Evolutionary conservation across 495 filamentous ascomycete genomes (phyloP).

Genomic region (Penicillium dipodomyicola): DNA sequence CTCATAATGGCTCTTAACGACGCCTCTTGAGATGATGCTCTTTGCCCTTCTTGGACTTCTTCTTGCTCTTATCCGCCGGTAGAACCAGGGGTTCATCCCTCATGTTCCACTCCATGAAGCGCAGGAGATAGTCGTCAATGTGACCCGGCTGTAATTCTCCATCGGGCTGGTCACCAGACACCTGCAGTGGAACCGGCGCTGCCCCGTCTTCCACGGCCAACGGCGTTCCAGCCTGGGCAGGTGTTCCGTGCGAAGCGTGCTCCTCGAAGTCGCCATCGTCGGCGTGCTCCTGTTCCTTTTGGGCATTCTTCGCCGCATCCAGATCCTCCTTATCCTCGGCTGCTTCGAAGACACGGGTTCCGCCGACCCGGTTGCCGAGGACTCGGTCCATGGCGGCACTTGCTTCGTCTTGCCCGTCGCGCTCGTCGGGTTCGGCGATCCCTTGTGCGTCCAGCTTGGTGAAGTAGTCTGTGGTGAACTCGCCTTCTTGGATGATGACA

Average conservation of each 20-base stretch:
- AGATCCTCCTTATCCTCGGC: constrained; percentile 94
- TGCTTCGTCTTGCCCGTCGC: constrained; percentile 59
- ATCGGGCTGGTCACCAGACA: constrained; percentile 38
- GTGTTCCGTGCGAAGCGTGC: constrained; percentile 48
- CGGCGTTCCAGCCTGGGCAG: constrained; percentile 35
- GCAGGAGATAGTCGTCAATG: constrained; percentile 85
- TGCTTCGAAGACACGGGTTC: constrained; percentile 68
- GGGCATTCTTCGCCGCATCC: constrained; percentile 77
- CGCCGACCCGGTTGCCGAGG: constrained; percentile 57
- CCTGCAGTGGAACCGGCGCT: constrained; percentile 10
- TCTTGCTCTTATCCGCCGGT: constrained; percentile 78
- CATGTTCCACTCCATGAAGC: constrained; percentile 71
- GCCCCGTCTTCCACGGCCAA: constrained; percentile 21
- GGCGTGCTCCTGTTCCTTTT: constrained; percentile 80
- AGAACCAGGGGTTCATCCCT: constrained; percentile 75
- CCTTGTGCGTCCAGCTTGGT: constrained; percentile 71
- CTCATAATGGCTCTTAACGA: constrained; percentile 21
- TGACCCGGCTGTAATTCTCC: constrained; percentile 44
- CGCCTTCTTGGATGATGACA: constrained; percentile 96
- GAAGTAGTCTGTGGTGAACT: constrained; percentile 98
- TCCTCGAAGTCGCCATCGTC: constrained; percentile 94
- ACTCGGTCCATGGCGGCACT: constrained; percentile 85
- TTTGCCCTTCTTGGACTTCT: constrained; percentile 70
- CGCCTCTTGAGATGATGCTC: constrained; percentile 55
- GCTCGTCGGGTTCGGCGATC: constrained; percentile 61